Percentiles rank a stretch among this genome's conserved stretches.
Conservation (phyloP, 106 monocot species). For the Posidonia australis region DNA sequence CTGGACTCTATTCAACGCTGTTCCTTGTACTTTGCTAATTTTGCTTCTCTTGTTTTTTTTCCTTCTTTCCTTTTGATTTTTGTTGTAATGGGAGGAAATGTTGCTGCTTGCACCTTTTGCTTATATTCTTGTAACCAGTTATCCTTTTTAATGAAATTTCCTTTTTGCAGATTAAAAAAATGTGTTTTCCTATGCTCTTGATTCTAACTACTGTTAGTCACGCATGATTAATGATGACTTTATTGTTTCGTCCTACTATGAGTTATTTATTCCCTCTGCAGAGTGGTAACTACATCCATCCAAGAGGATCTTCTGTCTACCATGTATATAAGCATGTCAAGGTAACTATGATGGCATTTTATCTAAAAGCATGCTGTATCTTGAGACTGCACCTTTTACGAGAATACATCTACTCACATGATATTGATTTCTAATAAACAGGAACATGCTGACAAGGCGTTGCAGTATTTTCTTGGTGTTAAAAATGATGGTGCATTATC, state of each 20-base stretch:
- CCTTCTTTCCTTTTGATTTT: no score
- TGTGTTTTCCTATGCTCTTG: no score
- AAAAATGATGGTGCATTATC: constrained; percentile 39
- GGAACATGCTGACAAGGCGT: constrained; percentile 81
- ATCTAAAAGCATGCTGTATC: neutral
- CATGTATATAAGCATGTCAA: constrained; percentile 67
- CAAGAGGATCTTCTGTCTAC: constrained; percentile 64
- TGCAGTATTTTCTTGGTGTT: constrained; percentile 61
- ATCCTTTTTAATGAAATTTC: no score
- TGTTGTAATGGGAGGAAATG: no score
- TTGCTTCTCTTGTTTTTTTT: neutral
- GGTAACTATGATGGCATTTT: constrained; percentile 25
- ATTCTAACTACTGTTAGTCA: no score
- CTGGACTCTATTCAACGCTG: no score
- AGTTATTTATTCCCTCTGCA: constrained; percentile 20
- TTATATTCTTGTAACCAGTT: no score
- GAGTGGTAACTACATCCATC: constrained; percentile 70
- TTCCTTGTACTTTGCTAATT: no score
- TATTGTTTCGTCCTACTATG: no score
- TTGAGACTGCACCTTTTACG: neutral
- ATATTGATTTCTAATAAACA: constrained; percentile 6
- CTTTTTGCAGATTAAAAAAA: no score
- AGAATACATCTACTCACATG: neutral
- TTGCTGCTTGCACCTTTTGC: no score
- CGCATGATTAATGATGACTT: no score